Conservation (phyloP, 2,329 filamentous ascomycete genomes). For the Xenoacremonium recifei region DNA sequence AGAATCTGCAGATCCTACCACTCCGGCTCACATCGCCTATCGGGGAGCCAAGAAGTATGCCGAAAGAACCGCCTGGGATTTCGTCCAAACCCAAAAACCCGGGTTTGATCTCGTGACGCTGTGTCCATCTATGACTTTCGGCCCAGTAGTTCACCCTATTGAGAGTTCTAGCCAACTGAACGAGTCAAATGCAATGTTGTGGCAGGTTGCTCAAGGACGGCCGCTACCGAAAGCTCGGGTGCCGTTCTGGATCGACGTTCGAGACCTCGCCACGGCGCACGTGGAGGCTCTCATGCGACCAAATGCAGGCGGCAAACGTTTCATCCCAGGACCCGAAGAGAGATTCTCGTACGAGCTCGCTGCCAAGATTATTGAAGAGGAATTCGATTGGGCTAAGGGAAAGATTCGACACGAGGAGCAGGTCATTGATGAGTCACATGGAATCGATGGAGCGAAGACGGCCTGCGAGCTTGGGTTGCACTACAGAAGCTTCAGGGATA, state of each 20-base stretch:
- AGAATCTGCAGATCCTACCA: constrained; percentile 39
- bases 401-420: constrained; percentile 33
- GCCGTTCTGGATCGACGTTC: constrained; percentile 45
- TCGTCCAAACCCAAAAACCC: constrained; percentile 33
- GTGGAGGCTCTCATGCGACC: constrained; percentile 38
- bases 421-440: constrained; percentile 35
- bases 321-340: constrained; percentile 39
- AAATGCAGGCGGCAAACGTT: constrained; percentile 38
- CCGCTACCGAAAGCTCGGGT: constrained; percentile 36
- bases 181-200: constrained; percentile 41
- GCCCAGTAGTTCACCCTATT: constrained; percentile 41
- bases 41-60: constrained; percentile 35
- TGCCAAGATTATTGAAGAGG: constrained; percentile 38
- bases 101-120: constrained; percentile 43
- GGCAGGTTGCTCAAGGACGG: constrained; percentile 35
- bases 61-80: constrained; percentile 34
- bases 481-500: constrained; percentile 35
- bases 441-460: constrained; percentile 41
- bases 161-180: constrained; percentile 34
- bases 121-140: constrained; percentile 45
- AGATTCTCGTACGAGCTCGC: constrained; percentile 45
- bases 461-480: constrained; percentile 37
- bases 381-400: constrained; percentile 36
- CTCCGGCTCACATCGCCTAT: constrained; percentile 39
- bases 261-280: constrained; percentile 45